Evolutionary conservation across 2,329 filamentous ascomycete genomes (phyloP).

Genomic region (Pseudogymnoascus sp.): DNA sequence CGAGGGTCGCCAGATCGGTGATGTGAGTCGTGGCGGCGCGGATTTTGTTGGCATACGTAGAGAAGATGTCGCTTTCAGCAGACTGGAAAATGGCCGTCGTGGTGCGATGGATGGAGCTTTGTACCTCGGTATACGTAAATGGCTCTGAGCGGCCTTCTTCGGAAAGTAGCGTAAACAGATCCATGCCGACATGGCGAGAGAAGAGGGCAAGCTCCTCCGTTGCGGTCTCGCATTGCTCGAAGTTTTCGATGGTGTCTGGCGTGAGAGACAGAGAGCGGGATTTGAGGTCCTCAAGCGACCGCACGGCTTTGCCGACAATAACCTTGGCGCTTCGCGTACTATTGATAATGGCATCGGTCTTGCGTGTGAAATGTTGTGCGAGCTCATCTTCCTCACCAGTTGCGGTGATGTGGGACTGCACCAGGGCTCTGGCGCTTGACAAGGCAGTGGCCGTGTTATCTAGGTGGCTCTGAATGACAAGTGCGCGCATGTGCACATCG

Average conservation of each 20-base stretch:
- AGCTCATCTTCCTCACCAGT: slow-evolving; percentile 57
- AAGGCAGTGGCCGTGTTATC: slow-evolving; percentile 68
- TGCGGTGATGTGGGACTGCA: slow-evolving; percentile 55
- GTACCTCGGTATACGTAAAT: slow-evolving; percentile 59
- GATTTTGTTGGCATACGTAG: slow-evolving; percentile 59
- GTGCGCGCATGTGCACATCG: slow-evolving; percentile 67
- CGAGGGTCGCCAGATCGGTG: slow-evolving; percentile 62
- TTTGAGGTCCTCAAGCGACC: slow-evolving; percentile 70
- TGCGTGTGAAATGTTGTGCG: slow-evolving; percentile 59
- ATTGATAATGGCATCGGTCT: slow-evolving; percentile 62
- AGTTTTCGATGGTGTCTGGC: slow-evolving; percentile 57
- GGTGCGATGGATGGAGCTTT: slow-evolving; percentile 52
- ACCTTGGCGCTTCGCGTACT: slow-evolving; percentile 80
- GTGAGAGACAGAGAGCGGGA: slow-evolving; percentile 66
- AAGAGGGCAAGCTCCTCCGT: slow-evolving; percentile 60
- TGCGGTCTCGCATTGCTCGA: slow-evolving; percentile 60
- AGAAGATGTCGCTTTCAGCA: slow-evolving; percentile 62
- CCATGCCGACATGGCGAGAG: slow-evolving; percentile 56
- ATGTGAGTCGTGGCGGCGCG: slow-evolving; percentile 57
- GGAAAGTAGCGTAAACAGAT: slow-evolving; percentile 57
- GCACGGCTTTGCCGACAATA: slow-evolving; percentile 67
- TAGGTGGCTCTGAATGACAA: slow-evolving; percentile 71
- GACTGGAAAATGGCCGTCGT: slow-evolving; percentile 44
- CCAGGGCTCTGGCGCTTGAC: slow-evolving; percentile 53
- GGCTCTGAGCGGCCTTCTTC: slow-evolving; percentile 65